A percentile compares a stretch with the other conserved stretches of the same genome.
phyloP scores from a whole-genome alignment of 2,329 filamentous ascomycete genomes.

The Teratosphaeria nubilosa region DNA sequence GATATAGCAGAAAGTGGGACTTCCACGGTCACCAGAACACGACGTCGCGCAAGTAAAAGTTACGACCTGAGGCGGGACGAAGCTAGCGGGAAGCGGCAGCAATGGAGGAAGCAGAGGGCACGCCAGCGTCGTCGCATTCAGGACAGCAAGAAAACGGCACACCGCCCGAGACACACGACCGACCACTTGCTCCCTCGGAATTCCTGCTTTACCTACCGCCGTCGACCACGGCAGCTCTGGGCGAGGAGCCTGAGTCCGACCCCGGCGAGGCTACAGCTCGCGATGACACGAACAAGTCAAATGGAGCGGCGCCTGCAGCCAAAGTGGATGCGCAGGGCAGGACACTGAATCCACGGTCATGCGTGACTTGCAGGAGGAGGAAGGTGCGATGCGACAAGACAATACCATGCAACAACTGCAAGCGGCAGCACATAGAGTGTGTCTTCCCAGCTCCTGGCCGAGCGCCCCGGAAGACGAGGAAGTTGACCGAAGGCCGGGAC shows the following conservation, averaged over 20 bases:
- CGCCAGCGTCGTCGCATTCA: neutral
- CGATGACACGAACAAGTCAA: neutral
- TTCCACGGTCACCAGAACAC: neutral
- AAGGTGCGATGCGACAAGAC: constrained; percentile 73
- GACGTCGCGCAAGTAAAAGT: neutral
- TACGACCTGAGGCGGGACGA: neutral
- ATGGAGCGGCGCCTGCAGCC: constrained; percentile 4
- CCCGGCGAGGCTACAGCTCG: neutral
- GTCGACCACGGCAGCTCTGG: constrained; percentile 11
- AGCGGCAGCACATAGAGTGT: constrained; percentile 59
- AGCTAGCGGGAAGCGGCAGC: neutral
- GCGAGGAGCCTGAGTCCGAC: constrained; percentile 1
- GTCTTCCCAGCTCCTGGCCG: constrained; percentile 65
- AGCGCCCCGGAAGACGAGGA: constrained; percentile 58
- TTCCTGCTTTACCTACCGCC: constrained; percentile 15
- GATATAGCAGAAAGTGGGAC: neutral
- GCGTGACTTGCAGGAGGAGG: constrained; percentile 45
- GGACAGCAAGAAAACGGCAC: neutral
- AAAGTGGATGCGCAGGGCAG: constrained; percentile 23
- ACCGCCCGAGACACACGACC: neutral
- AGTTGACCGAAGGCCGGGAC: constrained; percentile 47
- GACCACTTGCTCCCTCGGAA: constrained; percentile 10
- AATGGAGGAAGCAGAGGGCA: neutral
- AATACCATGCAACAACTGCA: constrained; percentile 67
- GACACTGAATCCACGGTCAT: constrained; percentile 32